Evolutionary conservation across 805 yeast species (phyloP), one percentile per base, ranked within the genome.

Genomic region (Cyberlindnera petersonii): DNA sequence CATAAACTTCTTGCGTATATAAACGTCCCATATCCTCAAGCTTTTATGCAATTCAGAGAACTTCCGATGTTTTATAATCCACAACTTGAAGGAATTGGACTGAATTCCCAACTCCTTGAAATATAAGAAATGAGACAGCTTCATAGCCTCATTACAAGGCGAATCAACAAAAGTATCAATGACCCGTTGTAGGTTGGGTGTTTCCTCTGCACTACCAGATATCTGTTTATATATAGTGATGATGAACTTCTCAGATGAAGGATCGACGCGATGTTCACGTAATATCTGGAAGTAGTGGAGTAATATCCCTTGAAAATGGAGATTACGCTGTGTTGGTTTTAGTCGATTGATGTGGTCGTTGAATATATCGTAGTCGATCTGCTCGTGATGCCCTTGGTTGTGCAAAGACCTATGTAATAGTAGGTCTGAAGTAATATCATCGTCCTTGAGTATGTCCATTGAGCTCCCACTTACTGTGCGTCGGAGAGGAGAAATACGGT

Each of bases 131-230:
- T 52, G 44, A 8, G 58, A 39, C n/a, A 56, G 35, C 19, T 42
- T 48, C 56, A 56, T 55, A 3, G 55, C 57, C 11, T 50, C 48
- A 28, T 53, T 53, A 9, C 44, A 27, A 7, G 59, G 60, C 1
- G 42, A 19, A 3, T 41, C 26, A 1, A 56, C 14, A 26, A 56
- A 56, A 3, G 48, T 32, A 16, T 50, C 48, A 24, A 54, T 48
- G 13, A 55, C 45, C 15, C 37, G 33, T 1, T 35, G 23, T 16
- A 54, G 37, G 18, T 49, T 50, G 3, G 43, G 10, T 18, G 29
- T 33, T n/a, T 32, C 35, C 4, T 16, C 21, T 11, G 22, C 14
- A n/a, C 11, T 20, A 2, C 35, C 20, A 10, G 37, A 33, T 23
- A 54, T 26, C 28, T 54, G 55, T 27, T 54, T 51, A 29, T 46